Base-by-base conservation (phyloP, 345 rosid species). In the Odontarrhena argentea region DNA sequence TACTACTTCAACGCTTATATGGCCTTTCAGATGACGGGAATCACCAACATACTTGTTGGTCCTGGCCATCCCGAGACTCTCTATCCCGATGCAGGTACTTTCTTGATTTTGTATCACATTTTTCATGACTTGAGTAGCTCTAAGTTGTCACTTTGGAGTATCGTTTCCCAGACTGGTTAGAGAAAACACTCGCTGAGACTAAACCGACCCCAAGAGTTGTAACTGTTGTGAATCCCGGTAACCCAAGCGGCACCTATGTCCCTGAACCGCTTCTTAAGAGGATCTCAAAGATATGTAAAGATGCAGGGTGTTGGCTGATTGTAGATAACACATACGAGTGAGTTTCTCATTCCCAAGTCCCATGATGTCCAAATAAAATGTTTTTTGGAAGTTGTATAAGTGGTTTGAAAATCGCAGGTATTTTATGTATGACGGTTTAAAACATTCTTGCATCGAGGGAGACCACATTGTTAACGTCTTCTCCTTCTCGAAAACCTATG, bases 11-110 rank as follows among this genome's bases (percentile, higher is more conserved):
- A 94, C 60, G 80, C 99, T 37, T 94, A 91, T 77, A 94, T 88
- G 97, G 82, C 96, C 52, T 91, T 94, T 86, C 99, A 94, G 81
- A 94, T 94, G 97, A 94, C 97, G 4, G 97, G 97, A 2, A 70
- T 94, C 76, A 91, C 96, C 64, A 59, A 91, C 52, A 94, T 94
- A 47, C 35, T 91, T 44, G 95, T 94, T 46, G 97, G 97, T 63
- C 96, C 97, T 79, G 80, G 87, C 60, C 25, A 73, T 70, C 82
- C 91, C 2, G 46, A 76, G 55, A 94, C 88, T 8, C 95, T 88
- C 74, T 62, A 88, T 77, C 99, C 99, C 2, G 97, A 94, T 74
- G 95, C 95, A 75, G 95, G 99, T 88, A 41, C 45, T 14, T 60
- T 12, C 52, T 47, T 47, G 3, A 11, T 38, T 11, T 6, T 49